Conservation (phyloP, 768 basidiomycete species). For the Psilocybe sp. region DNA sequence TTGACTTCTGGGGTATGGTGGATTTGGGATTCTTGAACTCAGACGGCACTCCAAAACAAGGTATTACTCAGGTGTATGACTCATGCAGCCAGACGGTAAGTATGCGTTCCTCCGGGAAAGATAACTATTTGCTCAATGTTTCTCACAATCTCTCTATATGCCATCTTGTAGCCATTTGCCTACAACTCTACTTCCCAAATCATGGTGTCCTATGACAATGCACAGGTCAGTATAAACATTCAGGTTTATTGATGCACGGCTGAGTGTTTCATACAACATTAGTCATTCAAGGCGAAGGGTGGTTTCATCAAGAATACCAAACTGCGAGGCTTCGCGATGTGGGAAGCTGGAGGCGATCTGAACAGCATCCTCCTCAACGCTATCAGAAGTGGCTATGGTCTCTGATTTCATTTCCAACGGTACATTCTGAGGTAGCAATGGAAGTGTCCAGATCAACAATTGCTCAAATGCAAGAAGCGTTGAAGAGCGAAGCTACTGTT, state of each 20-base stretch:
- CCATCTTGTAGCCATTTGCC: constrained; percentile 36
- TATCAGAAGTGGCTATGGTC: constrained; percentile 30
- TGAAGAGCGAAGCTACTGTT: too few relatives aligned
- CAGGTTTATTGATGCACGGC: neutral
- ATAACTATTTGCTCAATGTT: neutral
- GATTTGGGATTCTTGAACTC: constrained; percentile 49
- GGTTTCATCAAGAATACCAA: constrained; percentile 48
- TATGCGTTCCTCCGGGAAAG: neutral
- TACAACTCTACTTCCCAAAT: constrained; percentile 38
- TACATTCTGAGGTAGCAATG: too few relatives aligned
- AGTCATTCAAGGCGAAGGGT: constrained; percentile 53
- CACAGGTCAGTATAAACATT: constrained; percentile 24
- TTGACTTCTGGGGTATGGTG: constrained; percentile 68
- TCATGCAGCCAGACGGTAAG: constrained; percentile 72
- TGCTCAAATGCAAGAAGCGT: too few relatives aligned
- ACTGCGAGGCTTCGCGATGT: constrained; percentile 66
- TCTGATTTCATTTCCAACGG: constrained; percentile 8
- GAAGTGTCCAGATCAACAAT: too few relatives aligned
- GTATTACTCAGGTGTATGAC: constrained; percentile 56
- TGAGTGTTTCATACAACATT: neutral
- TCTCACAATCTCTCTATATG: neutral
- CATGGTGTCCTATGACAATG: constrained; percentile 51
- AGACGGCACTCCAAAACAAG: constrained; percentile 44
- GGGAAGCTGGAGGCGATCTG: constrained; percentile 70
- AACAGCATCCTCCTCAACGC: constrained; percentile 43